Percentiles rank a stretch among this genome's conserved stretches.
Evolutionary conservation across 1,284 basidiomycete genomes (phyloP).

Genomic region (Cutaneotrichosporon sp.): DNA sequence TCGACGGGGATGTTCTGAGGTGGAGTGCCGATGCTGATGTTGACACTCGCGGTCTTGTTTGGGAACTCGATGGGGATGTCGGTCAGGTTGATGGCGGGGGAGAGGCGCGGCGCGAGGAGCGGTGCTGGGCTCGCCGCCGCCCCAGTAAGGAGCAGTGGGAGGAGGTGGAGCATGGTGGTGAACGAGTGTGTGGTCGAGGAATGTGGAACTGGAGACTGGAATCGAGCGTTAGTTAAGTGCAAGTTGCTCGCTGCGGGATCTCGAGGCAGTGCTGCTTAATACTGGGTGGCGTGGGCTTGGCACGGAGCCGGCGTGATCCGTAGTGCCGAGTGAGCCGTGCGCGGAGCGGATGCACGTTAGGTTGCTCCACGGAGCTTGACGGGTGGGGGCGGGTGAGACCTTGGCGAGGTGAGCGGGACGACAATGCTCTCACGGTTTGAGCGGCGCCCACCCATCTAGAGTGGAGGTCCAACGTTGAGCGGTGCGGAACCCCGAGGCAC

Average conservation of each 20-base stretch:
- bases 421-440: no score
- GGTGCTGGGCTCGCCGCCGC: background rate
- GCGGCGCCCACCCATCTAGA: no score
- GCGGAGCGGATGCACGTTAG: no score
- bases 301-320: no score
- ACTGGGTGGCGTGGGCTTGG: no score
- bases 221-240: background rate
- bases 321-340: no score
- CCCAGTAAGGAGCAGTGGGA: background rate
- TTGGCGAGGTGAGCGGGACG: no score
- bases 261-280: no score
- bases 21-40: background rate
- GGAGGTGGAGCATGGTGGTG: background rate
- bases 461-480: no score
- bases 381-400: no score
- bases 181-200: background rate
- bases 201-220: slow-evolving; percentile 3
- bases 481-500: no score
- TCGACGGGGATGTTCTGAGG: background rate
- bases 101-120: background rate
- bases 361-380: no score
- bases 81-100: background rate
- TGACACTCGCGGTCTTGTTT: background rate
- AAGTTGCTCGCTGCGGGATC: slow-evolving; percentile 10
- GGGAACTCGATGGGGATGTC: background rate